Evolutionary conservation across 2,329 filamentous ascomycete genomes (phyloP), one percentile per base, ranked within the genome.

Genomic region (Didymella exigua): DNA sequence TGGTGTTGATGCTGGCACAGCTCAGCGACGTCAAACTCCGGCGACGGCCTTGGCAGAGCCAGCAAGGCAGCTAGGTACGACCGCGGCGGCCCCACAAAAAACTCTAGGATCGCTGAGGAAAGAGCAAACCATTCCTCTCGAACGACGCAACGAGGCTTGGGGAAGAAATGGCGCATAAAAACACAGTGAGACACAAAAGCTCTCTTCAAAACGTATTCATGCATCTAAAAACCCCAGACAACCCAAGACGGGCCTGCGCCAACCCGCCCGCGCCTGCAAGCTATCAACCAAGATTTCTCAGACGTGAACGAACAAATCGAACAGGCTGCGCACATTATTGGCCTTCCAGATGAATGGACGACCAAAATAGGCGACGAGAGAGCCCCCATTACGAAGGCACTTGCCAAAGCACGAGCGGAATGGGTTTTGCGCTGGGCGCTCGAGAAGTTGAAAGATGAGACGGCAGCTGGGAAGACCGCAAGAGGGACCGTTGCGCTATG

Each of bases 401-500:
- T 71, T 9, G 66, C 70, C 18, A 59, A 62, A 33, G 66, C 73
- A 23, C 59, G 84, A 66, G 83, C 86, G 65, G 86, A 89, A 77
- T 89, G 86, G 85, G 79, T 88, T 13, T 69, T 89, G 53, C 82
- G 83, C 66, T 89, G 87, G 87, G 74, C 89, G 21, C 75, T 88
- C 63, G 86, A 84, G 63, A 86, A 83, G 67, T 61, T 88, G 47
- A 82, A 79, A 62, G 70, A 75, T 42, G 71, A 75, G 19, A 66
- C 67, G 29, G 74, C 69, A 36, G 61, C 58, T 29, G 67, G 74
- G 21, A 66, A 49, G 18, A 66, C 68, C 41, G 79, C 79, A 48
- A 77, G 79, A 45, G 69, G 75, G 29, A 76, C 78, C 36, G 59
- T 71, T n/a, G 66, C 66, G 40, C 76, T 78, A 26, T 87, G 84